Evolutionary conservation across 352 stramenopile species (phyloP).

Genomic region (Phytophthora pluvialis): DNA sequence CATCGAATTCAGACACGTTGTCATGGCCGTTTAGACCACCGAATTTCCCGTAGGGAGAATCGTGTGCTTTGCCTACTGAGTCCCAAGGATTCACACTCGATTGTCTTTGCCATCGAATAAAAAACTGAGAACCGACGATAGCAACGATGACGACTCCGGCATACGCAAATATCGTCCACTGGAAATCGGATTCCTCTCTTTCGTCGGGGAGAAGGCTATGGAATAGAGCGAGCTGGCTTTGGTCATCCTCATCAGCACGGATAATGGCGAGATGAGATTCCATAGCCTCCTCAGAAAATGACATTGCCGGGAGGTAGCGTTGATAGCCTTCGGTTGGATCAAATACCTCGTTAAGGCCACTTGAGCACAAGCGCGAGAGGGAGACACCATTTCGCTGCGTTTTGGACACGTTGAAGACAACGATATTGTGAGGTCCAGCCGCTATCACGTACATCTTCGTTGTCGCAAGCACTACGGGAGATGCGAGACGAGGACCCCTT

Average conservation of each 20-base stretch:
- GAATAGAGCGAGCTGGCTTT: slow-evolving; percentile 33
- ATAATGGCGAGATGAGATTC: slow-evolving; percentile 35
- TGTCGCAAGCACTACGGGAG: slow-evolving; percentile 11
- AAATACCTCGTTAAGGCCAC: neutral
- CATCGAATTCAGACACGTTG: slow-evolving; percentile 6
- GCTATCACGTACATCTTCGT: slow-evolving; percentile 34
- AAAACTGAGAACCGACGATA: slow-evolving; percentile 43
- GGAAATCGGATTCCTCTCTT: slow-evolving; percentile 24
- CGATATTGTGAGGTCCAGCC: slow-evolving; percentile 13
- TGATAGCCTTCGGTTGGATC: neutral
- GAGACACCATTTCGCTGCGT: slow-evolving; percentile 4
- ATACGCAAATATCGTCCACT: slow-evolving; percentile 38
- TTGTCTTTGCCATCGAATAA: slow-evolving; percentile 25
- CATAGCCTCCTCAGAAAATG: slow-evolving; percentile 39
- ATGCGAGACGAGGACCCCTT: neutral
- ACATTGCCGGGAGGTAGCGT: slow-evolving; percentile 2
- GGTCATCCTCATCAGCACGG: neutral
- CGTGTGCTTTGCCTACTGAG: slow-evolving; percentile 10
- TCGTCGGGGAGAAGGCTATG: slow-evolving; percentile 41
- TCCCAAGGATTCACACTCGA: slow-evolving; percentile 32
- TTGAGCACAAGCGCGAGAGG: slow-evolving; percentile 21
- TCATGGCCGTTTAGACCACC: slow-evolving; percentile 5
- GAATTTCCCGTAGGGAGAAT: slow-evolving; percentile 24
- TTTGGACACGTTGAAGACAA: slow-evolving; percentile 36
- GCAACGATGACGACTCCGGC: slow-evolving; percentile 19